Evolutionary conservation across 345 rosid species (phyloP).

Genomic region (Salix exigua): DNA sequence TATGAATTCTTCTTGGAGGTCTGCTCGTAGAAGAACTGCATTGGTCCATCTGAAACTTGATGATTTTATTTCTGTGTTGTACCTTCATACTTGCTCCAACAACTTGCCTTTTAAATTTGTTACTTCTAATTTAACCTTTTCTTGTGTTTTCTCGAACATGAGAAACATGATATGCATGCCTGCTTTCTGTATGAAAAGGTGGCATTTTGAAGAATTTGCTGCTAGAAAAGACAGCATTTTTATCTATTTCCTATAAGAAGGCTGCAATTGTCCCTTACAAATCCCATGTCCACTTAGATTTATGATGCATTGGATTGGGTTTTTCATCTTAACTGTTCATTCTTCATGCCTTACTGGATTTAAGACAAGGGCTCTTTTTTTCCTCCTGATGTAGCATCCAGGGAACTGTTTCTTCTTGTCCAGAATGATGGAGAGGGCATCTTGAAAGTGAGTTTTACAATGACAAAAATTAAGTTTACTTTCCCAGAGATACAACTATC

Average conservation of each 20-base stretch:
- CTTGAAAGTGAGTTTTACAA: slow-evolving; percentile 20
- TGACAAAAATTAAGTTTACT: background rate
- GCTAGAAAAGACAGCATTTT: background rate
- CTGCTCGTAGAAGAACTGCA: background rate
- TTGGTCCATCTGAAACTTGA: background rate
- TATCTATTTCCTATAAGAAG: background rate
- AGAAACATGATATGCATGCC: too few relatives aligned
- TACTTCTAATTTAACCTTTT: background rate
- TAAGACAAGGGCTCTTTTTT: background rate
- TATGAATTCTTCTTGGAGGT: background rate
- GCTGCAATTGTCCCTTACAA: too few relatives aligned
- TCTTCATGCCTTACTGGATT: background rate
- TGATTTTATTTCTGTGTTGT: background rate
- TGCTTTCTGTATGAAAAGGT: background rate
- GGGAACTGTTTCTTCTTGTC: slow-evolving; percentile 28
- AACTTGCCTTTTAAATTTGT: background rate
- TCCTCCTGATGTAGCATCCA: slow-evolving; percentile 19
- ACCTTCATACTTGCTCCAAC: background rate
- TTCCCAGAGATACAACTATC: slow-evolving; percentile 3
- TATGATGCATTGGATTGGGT: background rate
- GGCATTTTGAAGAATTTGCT: background rate
- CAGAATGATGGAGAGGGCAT: slow-evolving; percentile 32
- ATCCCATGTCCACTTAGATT: background rate
- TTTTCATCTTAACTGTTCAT: background rate
- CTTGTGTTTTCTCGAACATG: background rate